These are phyloP conservation scores for Teratosphaeria nubilosa DNA, from an alignment of 2,329 filamentous ascomycete genomes.

Conservation along the genomic window DNA sequence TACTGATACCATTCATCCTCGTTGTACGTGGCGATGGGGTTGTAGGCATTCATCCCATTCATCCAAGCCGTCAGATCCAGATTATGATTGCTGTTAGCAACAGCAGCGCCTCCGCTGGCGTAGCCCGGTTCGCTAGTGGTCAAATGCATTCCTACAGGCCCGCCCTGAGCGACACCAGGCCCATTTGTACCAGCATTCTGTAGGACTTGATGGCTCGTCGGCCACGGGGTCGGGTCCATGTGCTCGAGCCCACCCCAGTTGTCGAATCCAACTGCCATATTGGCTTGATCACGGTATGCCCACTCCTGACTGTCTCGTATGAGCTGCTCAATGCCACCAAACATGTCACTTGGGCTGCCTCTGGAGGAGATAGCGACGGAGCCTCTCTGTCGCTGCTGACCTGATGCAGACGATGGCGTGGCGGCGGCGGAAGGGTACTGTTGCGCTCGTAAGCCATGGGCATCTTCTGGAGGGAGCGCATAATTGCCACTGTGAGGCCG, in stretches of 20 bases:
- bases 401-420: conserved; percentile 9
- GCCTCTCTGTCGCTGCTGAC: conserved; percentile 11
- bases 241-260: conserved; percentile 41
- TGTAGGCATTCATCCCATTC: conserved; percentile 19
- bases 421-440: conserved; percentile 15
- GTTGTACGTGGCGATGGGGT: conserved; percentile 23
- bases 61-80: conserved; percentile 15
- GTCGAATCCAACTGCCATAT: conserved; percentile 51
- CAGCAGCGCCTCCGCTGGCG: not conserved
- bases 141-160: not conserved
- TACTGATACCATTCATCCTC: conserved; percentile 34
- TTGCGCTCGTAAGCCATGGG: conserved; percentile 12
- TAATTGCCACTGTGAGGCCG: conserved; percentile 9
- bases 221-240: conserved; percentile 12
- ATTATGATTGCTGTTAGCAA: not conserved
- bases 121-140: not conserved
- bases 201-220: not conserved
- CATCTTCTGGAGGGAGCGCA: conserved; percentile 13
- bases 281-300: conserved; percentile 48
- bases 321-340: conserved; percentile 50
- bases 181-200: conserved; percentile 1
- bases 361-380: conserved; percentile 9
- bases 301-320: conserved; percentile 54
- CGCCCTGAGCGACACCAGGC: not conserved
- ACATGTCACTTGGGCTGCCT: conserved; percentile 42